phyloP scores from a whole-genome alignment of 371 early-diverging fungal genomes.

The Dichotomocladium elegans region DNA sequence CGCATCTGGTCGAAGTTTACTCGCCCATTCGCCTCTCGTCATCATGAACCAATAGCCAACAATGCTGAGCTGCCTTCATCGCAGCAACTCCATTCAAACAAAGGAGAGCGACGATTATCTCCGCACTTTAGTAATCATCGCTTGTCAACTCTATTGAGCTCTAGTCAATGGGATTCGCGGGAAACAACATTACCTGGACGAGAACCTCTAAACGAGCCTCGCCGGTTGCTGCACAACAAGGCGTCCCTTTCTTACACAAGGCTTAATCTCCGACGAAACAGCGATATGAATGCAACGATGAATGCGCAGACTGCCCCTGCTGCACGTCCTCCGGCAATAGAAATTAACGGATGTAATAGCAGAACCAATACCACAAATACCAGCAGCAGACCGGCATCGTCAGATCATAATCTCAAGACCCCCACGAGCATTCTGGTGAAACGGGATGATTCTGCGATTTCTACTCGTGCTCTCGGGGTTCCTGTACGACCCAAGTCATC shows the following conservation, averaged over 20 bases:
- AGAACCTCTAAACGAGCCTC: too few relatives aligned
- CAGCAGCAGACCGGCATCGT: too few relatives aligned
- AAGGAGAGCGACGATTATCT: background rate
- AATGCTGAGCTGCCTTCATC: background rate
- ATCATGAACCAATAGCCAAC: background rate
- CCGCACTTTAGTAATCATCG: slow-evolving; percentile 3
- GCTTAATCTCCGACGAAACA: too few relatives aligned
- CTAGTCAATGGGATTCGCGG: background rate
- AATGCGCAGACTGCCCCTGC: slow-evolving; percentile 5
- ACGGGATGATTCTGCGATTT: background rate
- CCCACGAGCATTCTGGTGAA: slow-evolving; percentile 2
- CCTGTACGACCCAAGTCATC: background rate
- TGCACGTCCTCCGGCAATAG: background rate
- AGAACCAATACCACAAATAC: too few relatives aligned
- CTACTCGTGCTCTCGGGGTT: background rate
- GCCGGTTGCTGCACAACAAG: too few relatives aligned
- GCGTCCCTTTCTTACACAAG: too few relatives aligned
- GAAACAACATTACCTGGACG: background rate
- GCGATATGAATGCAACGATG: background rate
- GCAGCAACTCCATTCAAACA: background rate
- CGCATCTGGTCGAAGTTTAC: slow-evolving; percentile 16
- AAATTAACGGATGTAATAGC: too few relatives aligned
- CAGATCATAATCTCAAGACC: too few relatives aligned
- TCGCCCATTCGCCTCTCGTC: slow-evolving; percentile 6
- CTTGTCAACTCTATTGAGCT: background rate